These are phyloP conservation scores for Solanum acaule DNA, from an alignment of 257 asterid genomes.

Conservation along the genomic window DNA sequence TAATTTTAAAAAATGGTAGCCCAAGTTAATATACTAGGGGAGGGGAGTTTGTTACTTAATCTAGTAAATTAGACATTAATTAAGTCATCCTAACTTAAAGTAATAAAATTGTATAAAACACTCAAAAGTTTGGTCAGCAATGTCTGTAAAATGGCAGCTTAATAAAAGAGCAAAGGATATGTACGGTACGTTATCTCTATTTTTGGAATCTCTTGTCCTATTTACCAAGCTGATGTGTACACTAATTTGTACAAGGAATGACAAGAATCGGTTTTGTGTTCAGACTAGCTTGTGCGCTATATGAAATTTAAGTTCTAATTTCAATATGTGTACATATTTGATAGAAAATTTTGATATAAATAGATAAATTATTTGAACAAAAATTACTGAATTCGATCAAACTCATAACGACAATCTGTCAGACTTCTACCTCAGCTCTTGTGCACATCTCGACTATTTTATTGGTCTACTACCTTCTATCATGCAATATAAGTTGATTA, in stretches of 20 bases:
- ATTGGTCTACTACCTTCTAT: neutral
- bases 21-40: neutral
- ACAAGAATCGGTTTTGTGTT: neutral
- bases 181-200: neutral
- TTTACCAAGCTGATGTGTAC: neutral
- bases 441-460: neutral
- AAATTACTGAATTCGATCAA: neutral
- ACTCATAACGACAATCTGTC: rapidly evolving
- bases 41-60: neutral
- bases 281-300: neutral
- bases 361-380: neutral
- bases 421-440: neutral
- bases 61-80: neutral
- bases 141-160: neutral
- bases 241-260: neutral
- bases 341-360: neutral
- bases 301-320: neutral
- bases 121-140: neutral
- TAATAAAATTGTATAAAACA: neutral
- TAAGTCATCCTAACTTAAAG: neutral
- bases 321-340: neutral
- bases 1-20: neutral
- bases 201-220: neutral
- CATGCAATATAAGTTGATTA: neutral
- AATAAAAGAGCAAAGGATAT: neutral